Conservation (phyloP, 371 early-diverging fungal genomes). For the Mortierella sp. region DNA sequence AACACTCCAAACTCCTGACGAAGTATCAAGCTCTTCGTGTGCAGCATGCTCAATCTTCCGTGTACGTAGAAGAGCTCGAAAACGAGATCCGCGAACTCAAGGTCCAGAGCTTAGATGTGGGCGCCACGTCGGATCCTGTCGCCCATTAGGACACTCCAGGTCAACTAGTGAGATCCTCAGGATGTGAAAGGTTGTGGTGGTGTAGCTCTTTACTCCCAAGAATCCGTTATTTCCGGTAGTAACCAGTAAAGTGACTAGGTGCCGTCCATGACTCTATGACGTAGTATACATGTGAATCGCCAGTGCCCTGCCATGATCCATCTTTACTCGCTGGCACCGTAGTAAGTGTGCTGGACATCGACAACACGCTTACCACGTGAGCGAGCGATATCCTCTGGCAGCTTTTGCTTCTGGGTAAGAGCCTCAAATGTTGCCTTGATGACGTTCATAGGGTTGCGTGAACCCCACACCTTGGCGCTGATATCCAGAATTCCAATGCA, state of each 20-base stretch:
- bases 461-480: constrained; percentile 92
- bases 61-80: constrained; percentile 44
- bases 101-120: constrained; percentile 40
- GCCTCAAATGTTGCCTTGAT: constrained; percentile 97
- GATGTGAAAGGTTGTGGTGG: no score
- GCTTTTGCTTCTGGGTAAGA: constrained; percentile 77
- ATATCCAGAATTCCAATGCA: constrained; percentile 95
- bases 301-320: constrained; percentile 4
- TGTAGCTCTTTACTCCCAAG: no score
- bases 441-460: constrained; percentile 96
- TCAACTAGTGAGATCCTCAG: background rate
- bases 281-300: no score
- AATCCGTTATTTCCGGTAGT: no score
- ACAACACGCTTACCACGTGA: constrained; percentile 89
- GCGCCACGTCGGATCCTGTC: background rate
- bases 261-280: no score
- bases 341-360: constrained; percentile 85
- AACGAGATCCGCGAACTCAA: constrained; percentile 43
- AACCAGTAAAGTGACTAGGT: no score
- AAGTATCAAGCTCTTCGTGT: constrained; percentile 39
- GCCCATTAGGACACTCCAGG: background rate
- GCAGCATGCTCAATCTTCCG: constrained; percentile 43
- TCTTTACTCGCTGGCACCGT: constrained; percentile 63
- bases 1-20: constrained; percentile 39
- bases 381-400: constrained; percentile 88